These are phyloP conservation scores for Marasmius oreades DNA, from an alignment of 1,284 basidiomycete species.

Conservation along the genomic window DNA sequence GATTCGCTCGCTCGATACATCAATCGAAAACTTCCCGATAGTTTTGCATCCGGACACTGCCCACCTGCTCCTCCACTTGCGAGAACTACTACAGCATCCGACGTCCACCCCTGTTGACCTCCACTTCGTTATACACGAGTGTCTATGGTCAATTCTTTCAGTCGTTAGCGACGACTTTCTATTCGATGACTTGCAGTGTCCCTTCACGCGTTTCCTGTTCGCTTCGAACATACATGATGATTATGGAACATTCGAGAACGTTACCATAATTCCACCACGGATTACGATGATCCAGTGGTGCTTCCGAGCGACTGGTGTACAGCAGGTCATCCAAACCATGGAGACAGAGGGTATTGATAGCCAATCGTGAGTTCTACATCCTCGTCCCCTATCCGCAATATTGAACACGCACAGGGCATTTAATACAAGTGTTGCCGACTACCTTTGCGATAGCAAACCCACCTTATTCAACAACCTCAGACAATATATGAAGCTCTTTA, in stretches of 20 bases:
- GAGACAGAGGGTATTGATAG: neutral
- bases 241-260: neutral
- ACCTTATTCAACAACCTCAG: conserved; percentile 4
- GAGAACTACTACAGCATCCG: neutral
- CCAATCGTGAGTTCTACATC: neutral
- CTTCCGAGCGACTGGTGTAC: conserved; percentile 1
- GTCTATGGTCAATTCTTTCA: neutral
- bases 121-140: neutral
- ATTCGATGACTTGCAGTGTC: neutral
- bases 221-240: neutral
- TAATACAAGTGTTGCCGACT: neutral
- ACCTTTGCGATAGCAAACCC: neutral
- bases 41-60: conserved; percentile 3
- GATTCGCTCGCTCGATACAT: neutral
- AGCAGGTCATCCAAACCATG: neutral
- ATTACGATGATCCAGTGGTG: neutral
- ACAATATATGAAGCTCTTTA: conserved; percentile 2
- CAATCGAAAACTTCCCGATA: neutral
- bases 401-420: neutral
- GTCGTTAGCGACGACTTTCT: neutral
- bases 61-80: neutral
- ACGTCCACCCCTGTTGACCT: neutral
- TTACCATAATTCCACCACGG: neutral
- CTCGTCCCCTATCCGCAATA: neutral
- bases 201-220: conserved; percentile 7